phyloP scores from a whole-genome alignment of 2,329 filamentous ascomycete species.

The Penicillium brasilianum region DNA sequence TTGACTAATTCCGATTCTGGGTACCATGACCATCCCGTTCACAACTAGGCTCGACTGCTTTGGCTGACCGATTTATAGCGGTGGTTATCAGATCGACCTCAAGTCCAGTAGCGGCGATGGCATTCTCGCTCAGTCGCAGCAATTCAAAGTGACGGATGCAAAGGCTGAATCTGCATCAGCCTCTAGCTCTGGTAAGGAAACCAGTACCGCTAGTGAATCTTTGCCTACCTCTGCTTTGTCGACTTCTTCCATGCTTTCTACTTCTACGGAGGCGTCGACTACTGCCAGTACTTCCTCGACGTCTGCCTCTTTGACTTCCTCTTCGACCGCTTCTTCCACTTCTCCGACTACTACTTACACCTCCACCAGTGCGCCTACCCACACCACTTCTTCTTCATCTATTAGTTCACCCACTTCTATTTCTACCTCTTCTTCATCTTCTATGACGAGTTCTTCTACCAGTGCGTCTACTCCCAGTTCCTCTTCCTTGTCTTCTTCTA shows the following conservation, averaged over 20 bases:
- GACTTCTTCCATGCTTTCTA: slow-evolving; percentile 25
- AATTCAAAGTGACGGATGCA: slow-evolving; percentile 37
- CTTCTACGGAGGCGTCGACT: slow-evolving; percentile 24
- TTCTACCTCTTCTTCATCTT: slow-evolving; percentile 32
- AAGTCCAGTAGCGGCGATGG: slow-evolving; percentile 44
- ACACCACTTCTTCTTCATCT: slow-evolving; percentile 8
- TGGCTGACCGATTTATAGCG: slow-evolving; percentile 15
- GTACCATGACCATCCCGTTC: slow-evolving; percentile 18
- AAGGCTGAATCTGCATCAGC: slow-evolving; percentile 24
- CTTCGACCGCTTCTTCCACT: slow-evolving; percentile 22
- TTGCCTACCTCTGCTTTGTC: slow-evolving; percentile 24
- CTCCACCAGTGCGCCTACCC: slow-evolving; percentile 15
- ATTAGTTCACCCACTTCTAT: slow-evolving; percentile 27
- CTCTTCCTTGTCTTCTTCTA: slow-evolving; percentile 17
- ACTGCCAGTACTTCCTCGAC: slow-evolving; percentile 22
- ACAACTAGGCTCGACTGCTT: background rate
- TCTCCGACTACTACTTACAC: slow-evolving; percentile 23
- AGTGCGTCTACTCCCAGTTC: slow-evolving; percentile 25
- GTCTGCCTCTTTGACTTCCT: slow-evolving; percentile 9
- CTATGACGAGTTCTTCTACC: slow-evolving; percentile 23
- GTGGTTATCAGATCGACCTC: slow-evolving; percentile 52
- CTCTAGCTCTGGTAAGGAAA: slow-evolving; percentile 33
- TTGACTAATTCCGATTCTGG: slow-evolving; percentile 30
- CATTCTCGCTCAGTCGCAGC: slow-evolving; percentile 50
- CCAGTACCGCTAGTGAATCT: slow-evolving; percentile 34